Percentiles rank a stretch among this genome's conserved stretches.
Evolutionary conservation across 768 basidiomycete genomes (phyloP).

Genomic region (Lactarius akahatsu): DNA sequence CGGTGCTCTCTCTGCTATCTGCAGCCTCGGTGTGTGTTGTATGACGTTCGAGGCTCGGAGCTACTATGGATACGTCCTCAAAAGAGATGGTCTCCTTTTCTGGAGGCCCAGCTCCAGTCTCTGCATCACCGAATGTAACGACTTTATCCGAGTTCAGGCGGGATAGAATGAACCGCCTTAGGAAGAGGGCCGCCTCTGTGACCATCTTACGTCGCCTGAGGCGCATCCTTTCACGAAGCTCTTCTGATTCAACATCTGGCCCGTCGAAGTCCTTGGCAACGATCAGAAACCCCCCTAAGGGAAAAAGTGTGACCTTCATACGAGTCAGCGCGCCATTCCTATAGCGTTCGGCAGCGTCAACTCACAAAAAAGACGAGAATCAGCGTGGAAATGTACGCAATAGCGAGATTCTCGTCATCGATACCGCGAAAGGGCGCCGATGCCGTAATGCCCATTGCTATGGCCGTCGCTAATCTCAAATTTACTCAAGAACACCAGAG

Average conservation of each 20-base stretch:
- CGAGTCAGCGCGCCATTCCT: background rate
- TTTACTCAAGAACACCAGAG: background rate
- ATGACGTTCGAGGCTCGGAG: background rate
- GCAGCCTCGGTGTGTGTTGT: background rate
- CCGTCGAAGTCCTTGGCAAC: conserved; percentile 64
- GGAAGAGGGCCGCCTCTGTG: background rate
- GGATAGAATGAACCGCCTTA: background rate
- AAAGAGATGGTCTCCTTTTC: background rate
- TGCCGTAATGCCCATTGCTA: conserved; percentile 61
- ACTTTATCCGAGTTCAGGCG: background rate
- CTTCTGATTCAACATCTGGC: conserved; percentile 58
- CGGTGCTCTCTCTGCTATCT: background rate
- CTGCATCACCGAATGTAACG: background rate
- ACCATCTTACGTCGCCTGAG: conserved; percentile 37
- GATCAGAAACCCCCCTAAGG: conserved; percentile 54
- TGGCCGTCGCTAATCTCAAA: conserved; percentile 52
- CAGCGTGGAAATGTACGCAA: conserved; percentile 66
- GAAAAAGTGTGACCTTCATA: conserved; percentile 60
- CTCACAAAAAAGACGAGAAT: conserved; percentile 58
- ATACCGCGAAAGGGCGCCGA: conserved; percentile 60
- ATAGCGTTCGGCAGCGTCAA: conserved; percentile 6
- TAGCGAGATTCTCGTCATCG: conserved; percentile 56
- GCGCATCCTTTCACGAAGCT: conserved; percentile 48
- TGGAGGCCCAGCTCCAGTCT: background rate
- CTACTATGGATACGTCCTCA: background rate